These are phyloP conservation scores for Fusarium newnesense DNA, from an alignment of 2,329 filamentous ascomycete genomes.

Conservation along the genomic window DNA sequence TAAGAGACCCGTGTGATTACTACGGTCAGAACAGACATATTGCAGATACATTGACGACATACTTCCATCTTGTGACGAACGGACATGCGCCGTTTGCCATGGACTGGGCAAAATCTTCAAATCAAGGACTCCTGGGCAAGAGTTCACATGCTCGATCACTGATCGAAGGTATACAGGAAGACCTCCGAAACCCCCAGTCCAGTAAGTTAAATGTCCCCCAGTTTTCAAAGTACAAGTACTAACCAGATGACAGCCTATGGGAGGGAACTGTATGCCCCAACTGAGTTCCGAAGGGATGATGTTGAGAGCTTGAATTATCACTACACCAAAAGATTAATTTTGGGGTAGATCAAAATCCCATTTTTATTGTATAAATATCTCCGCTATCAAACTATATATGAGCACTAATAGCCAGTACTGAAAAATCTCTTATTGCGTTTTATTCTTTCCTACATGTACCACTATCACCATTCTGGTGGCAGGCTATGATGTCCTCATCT, in stretches of 20 bases:
- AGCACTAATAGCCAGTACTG: rapidly evolving
- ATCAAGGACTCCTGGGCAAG: neutral
- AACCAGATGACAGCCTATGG: neutral
- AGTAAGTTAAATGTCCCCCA: rapidly evolving
- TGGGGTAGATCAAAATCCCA: neutral
- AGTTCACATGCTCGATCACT: neutral
- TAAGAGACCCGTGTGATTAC: neutral
- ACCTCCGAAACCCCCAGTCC: neutral
- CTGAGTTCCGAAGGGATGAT: neutral
- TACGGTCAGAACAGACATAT: neutral
- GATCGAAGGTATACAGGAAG: neutral
- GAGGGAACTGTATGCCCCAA: neutral
- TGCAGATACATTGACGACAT: neutral
- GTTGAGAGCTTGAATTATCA: neutral
- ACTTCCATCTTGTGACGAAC: neutral
- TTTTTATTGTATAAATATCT: rapidly evolving
- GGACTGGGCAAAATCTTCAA: neutral
- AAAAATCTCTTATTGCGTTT: rapidly evolving
- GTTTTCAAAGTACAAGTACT: rapidly evolving
- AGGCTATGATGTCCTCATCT: neutral
- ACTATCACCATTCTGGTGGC: neutral
- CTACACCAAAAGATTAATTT: neutral
- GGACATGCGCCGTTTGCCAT: neutral
- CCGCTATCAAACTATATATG: rapidly evolving
- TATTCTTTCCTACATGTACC: rapidly evolving